Evolutionary conservation across 768 basidiomycete genomes (phyloP).

Genomic region (Termitomyces sp.): DNA sequence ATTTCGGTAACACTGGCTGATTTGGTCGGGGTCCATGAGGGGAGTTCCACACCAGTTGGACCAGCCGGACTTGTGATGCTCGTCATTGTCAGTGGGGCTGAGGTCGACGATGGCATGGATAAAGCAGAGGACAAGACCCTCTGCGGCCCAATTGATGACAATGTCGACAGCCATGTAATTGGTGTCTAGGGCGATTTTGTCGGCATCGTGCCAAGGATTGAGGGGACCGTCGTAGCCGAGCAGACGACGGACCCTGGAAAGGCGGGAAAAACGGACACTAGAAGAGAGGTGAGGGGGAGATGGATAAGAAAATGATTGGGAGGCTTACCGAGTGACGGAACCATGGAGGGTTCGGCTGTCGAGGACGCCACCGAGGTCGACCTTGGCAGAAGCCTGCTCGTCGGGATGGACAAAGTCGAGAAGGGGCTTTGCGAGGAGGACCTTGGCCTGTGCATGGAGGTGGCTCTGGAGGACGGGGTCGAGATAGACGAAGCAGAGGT

Average conservation of each 20-base stretch:
- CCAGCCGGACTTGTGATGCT: conserved; percentile 69
- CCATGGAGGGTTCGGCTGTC: conserved; percentile 76
- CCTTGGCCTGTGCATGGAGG: conserved; percentile 66
- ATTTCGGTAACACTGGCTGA: conserved; percentile 54
- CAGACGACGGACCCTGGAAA: conserved; percentile 65
- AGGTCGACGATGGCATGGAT: conserved; percentile 81
- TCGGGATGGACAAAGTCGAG: conserved; percentile 83
- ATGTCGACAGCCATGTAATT: conserved; percentile 87
- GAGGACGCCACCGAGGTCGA: conserved; percentile 72
- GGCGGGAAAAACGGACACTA: conserved; percentile 73
- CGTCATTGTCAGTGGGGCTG: conserved; percentile 68
- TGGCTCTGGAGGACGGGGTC: conserved; percentile 77
- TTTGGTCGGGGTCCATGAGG: conserved; percentile 50
- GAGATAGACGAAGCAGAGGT: conserved; percentile 76
- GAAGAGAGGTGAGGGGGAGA: conserved; percentile 21
- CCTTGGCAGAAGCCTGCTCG: conserved; percentile 69
- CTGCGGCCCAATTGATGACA: conserved; percentile 87
- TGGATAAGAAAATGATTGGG: not conserved
- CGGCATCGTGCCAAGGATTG: conserved; percentile 56
- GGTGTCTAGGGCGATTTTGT: conserved; percentile 64
- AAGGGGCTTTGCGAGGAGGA: conserved; percentile 66
- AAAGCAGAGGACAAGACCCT: conserved; percentile 85
- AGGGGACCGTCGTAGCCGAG: conserved; percentile 64
- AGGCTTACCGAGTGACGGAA: conserved; percentile 67
- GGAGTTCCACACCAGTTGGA: conserved; percentile 89